phyloP scores from a whole-genome alignment of 2,329 filamentous ascomycete genomes.

The Fusarium sp. region DNA sequence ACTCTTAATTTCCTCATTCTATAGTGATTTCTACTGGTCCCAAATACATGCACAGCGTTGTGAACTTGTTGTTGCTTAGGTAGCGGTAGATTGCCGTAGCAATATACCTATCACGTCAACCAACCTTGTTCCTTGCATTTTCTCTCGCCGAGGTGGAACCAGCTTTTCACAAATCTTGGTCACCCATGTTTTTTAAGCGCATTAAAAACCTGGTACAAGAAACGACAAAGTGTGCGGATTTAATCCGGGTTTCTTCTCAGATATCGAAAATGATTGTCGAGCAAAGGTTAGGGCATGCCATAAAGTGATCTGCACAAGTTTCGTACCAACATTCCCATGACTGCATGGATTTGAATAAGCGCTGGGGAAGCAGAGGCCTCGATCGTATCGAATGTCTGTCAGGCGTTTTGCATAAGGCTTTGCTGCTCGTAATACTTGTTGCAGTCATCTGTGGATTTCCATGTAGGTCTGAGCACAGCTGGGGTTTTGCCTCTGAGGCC shows the following conservation, averaged over 20 bases:
- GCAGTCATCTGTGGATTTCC: not conserved
- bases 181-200: conserved; percentile 10
- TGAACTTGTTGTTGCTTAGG: not conserved
- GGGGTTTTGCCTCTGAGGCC: conserved; percentile 18
- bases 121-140: not conserved
- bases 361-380: not conserved
- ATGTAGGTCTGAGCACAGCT: conserved; percentile 7
- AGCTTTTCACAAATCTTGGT: not conserved
- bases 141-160: not conserved
- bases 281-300: not conserved
- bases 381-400: conserved; percentile 6
- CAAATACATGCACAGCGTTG: not conserved
- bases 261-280: not conserved
- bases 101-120: not conserved
- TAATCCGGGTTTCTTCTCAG: not conserved
- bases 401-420: conserved; percentile 5
- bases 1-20: not conserved
- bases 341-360: not conserved
- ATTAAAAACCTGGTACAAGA: not conserved
- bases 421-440: not conserved
- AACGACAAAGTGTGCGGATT: not conserved
- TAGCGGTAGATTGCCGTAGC: not conserved
- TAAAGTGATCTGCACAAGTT: not conserved
- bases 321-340: not conserved
- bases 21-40: not conserved